Evolutionary conservation across 495 filamentous ascomycete genomes (phyloP).

Genomic region (Penicillium longicatenatum): DNA sequence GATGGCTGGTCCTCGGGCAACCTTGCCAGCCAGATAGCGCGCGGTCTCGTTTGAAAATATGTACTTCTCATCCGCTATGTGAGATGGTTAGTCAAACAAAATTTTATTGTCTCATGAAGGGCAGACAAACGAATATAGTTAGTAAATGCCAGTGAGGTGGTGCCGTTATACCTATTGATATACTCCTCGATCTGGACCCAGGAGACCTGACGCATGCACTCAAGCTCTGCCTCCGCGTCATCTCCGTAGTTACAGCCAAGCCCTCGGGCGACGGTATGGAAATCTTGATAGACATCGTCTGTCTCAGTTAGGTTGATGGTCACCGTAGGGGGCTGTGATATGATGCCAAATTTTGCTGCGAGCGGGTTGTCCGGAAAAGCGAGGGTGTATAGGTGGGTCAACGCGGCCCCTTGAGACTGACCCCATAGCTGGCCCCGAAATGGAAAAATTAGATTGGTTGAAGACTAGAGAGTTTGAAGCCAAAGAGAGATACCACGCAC

Average conservation of each 20-base stretch:
- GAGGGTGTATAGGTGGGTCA: slow-evolving; percentile 23
- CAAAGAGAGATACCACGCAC: not conserved
- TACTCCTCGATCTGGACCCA: slow-evolving; percentile 38
- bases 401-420: slow-evolving; percentile 32
- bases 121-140: slow-evolving; percentile 15
- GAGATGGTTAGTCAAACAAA: not conserved
- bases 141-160: slow-evolving; percentile 14
- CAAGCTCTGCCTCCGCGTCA: slow-evolving; percentile 33
- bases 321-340: slow-evolving; percentile 14
- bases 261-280: slow-evolving; percentile 44
- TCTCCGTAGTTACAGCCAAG: slow-evolving; percentile 44
- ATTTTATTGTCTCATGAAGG: not conserved
- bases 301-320: slow-evolving; percentile 6
- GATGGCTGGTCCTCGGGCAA: slow-evolving; percentile 35
- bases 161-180: slow-evolving; percentile 31
- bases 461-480: not conserved
- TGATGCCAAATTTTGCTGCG: slow-evolving; percentile 17
- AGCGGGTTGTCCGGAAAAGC: slow-evolving; percentile 23
- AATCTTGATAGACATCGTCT: slow-evolving; percentile 33
- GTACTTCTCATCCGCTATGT: slow-evolving; percentile 20
- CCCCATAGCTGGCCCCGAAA: slow-evolving; percentile 38
- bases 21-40: slow-evolving; percentile 19
- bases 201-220: slow-evolving; percentile 49
- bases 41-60: slow-evolving; percentile 44
- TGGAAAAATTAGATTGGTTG: slow-evolving; percentile 27